These are phyloP conservation scores for Biscutella laevigata DNA, from an alignment of 441 rosid species.

Conservation along the genomic window DNA sequence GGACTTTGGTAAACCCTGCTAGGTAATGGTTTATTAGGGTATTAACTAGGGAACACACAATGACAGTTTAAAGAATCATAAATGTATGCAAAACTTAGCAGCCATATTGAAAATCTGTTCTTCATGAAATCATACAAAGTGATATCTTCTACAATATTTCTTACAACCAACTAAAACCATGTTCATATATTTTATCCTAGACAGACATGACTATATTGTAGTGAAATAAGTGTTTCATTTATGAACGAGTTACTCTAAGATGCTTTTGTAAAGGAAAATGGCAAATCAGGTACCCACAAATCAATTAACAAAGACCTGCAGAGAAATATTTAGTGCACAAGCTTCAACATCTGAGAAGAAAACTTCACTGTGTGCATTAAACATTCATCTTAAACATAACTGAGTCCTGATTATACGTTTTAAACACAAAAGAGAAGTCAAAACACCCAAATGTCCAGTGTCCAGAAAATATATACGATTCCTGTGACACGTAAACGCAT, in stretches of 20 bases:
- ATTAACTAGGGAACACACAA: not conserved
- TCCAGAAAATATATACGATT: not conserved
- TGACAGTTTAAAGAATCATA: not conserved
- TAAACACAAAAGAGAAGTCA: not conserved
- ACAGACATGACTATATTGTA: not conserved
- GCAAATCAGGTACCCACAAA: not conserved
- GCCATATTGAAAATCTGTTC: not conserved
- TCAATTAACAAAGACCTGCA: not conserved
- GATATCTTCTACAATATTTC: not conserved
- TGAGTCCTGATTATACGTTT: not conserved
- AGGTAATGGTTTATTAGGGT: slow-evolving; percentile 3
- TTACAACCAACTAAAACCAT: not conserved
- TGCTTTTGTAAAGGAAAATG: not conserved
- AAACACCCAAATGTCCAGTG: not conserved
- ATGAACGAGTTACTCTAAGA: not conserved
- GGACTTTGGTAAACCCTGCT: slow-evolving; percentile 72
- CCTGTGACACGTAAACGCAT: not conserved
- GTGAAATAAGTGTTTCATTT: not conserved
- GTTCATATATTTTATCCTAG: not conserved
- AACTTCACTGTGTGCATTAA: not conserved
- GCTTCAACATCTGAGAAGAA: not conserved
- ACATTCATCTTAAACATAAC: not conserved
- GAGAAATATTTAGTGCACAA: not conserved
- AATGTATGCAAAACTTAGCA: not conserved
- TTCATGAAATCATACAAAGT: not conserved